Evolutionary conservation across 306 rosid species (phyloP).

Genomic region (Betula pendula): DNA sequence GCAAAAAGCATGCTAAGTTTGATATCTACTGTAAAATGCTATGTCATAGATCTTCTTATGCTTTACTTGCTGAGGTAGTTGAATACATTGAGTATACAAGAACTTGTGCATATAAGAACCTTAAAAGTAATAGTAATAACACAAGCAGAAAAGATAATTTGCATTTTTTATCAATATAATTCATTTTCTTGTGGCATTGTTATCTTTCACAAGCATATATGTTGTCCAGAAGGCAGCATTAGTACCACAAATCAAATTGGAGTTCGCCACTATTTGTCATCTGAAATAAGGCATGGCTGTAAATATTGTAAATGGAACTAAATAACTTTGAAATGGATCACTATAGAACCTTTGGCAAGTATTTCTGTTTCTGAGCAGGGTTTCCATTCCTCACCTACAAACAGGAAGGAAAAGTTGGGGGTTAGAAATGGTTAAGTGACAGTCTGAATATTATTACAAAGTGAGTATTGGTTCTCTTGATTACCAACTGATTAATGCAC

Average conservation of each 20-base stretch:
- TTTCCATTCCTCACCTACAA: slow-evolving; percentile 87
- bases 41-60: not conserved
- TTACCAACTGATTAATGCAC: slow-evolving; percentile 94
- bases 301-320: slow-evolving; percentile 15
- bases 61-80: not conserved
- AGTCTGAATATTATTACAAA: slow-evolving; percentile 15
- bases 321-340: slow-evolving; percentile 21
- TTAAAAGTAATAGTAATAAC: not conserved
- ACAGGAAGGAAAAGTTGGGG: slow-evolving; percentile 3
- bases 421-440: slow-evolving; percentile 21
- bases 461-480: slow-evolving; percentile 18
- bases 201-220: not conserved
- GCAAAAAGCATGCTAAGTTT: not conserved
- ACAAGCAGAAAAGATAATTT: not conserved
- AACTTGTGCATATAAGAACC: not conserved
- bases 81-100: not conserved
- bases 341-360: slow-evolving; percentile 80
- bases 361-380: slow-evolving; percentile 68
- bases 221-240: not conserved
- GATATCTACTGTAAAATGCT: not conserved
- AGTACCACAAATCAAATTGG: not conserved
- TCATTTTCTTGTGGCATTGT: not conserved
- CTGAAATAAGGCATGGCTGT: slow-evolving; percentile 12
- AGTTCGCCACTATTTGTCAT: slow-evolving; percentile 1
- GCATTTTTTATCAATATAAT: not conserved